Conservation (phyloP, 1,284 basidiomycete species). For the Cutaneotrichosporon spelunceum region DNA sequence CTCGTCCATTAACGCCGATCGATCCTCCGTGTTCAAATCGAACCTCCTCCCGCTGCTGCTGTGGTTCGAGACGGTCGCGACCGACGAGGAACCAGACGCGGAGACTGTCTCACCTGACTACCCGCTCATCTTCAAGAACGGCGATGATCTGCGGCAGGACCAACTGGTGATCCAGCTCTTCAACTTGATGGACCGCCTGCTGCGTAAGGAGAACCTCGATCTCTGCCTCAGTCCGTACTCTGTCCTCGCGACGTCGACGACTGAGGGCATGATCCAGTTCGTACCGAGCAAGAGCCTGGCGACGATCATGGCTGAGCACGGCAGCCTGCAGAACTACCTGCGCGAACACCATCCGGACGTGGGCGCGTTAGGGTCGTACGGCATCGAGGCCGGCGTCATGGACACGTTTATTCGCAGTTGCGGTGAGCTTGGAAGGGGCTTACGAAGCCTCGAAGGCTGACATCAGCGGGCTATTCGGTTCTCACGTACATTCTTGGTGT, state of each 20-base stretch:
- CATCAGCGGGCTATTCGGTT: constrained; percentile 91
- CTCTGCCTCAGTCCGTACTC: constrained; percentile 88
- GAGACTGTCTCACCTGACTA: constrained; percentile 59
- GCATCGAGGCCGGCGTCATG: constrained; percentile 84
- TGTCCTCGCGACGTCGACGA: constrained; percentile 85
- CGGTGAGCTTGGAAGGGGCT: constrained; percentile 59
- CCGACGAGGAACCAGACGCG: constrained; percentile 26
- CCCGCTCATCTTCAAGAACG: constrained; percentile 97
- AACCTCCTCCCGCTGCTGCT: constrained; percentile 89
- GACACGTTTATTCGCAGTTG: constrained; percentile 97
- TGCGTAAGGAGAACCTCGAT: constrained; percentile 94
- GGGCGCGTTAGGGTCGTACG: constrained; percentile 84
- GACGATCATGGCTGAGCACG: constrained; percentile 85
- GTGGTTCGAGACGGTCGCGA: constrained; percentile 67
- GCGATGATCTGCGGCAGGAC: constrained; percentile 81
- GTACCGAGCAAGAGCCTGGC: constrained; percentile 94
- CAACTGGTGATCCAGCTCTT: constrained; percentile 34
- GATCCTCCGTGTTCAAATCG: constrained; percentile 95
- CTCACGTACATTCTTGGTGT: constrained; percentile 96
- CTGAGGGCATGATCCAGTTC: constrained; percentile 95
- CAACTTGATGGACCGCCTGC: constrained; percentile 66
- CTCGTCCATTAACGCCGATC: constrained; percentile 81
- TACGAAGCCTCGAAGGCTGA: neutral
- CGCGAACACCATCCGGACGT: constrained; percentile 82
- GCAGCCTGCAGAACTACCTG: constrained; percentile 86